Conservation (phyloP, 176 grass and related monocot genomes). For the Oryza longistaminata region DNA sequence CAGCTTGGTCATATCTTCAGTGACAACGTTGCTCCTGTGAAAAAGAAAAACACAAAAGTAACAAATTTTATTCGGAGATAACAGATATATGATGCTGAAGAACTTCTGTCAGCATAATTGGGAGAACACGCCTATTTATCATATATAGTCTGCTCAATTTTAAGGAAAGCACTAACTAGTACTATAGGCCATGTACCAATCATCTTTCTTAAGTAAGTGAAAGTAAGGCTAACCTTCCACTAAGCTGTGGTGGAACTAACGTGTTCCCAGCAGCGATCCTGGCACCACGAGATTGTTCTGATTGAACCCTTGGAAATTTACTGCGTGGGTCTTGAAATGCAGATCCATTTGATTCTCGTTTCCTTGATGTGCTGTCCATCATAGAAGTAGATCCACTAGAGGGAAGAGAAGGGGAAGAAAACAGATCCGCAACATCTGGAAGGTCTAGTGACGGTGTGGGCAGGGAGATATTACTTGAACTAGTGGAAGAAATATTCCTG, state of each 20-base stretch:
- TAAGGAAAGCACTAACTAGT: background rate
- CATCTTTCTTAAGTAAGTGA: conserved; percentile 1
- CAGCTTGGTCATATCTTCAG: conserved; percentile 84
- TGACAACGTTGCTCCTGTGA: conserved; percentile 94
- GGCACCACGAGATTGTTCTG: conserved; percentile 41
- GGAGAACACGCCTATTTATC: background rate
- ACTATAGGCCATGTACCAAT: background rate
- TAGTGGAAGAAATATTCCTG: conserved; percentile 25
- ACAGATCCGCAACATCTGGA: conserved; percentile 66
- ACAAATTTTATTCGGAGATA: conserved; percentile 1
- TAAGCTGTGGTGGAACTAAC: conserved; percentile 79
- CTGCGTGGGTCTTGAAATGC: conserved; percentile 30
- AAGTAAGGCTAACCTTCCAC: conserved; percentile 68
- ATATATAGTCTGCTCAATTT: background rate
- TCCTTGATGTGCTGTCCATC: conserved; percentile 56
- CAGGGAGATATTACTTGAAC: conserved; percentile 38
- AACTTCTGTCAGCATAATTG: background rate
- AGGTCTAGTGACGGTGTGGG: conserved; percentile 67
- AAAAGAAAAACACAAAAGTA: background rate
- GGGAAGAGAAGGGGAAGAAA: conserved; percentile 43
- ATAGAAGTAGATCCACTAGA: conserved; percentile 44
- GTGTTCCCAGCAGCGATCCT: conserved; percentile 41
- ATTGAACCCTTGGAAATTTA: conserved; percentile 69
- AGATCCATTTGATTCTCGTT: conserved; percentile 87
- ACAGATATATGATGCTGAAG: background rate